A percentile compares a stretch with the other conserved stretches of the same genome.
Evolutionary conservation across 768 basidiomycete genomes (phyloP).

Genomic region (Lactarius hengduanensis): DNA sequence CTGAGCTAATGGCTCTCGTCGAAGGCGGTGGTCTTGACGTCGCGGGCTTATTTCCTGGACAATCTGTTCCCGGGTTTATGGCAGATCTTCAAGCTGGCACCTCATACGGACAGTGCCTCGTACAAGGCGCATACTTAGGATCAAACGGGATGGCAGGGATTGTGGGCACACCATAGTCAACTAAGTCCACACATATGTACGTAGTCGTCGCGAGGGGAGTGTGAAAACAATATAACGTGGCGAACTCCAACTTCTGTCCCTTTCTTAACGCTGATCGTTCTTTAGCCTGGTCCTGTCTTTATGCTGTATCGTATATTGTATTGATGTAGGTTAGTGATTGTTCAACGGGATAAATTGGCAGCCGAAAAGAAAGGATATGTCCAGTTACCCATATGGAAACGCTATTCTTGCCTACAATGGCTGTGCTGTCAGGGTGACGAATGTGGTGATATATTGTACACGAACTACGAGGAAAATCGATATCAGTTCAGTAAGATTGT

Average conservation of each 20-base stretch:
- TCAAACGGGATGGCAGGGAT: slow-evolving; percentile 6
- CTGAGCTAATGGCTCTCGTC: slow-evolving; percentile 24
- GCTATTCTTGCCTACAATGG: not conserved
- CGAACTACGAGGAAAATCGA: not conserved
- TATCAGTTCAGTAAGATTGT: not conserved
- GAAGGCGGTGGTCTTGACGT: slow-evolving; percentile 17
- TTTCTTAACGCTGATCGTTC: not conserved
- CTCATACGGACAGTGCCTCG: not conserved
- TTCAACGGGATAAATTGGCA: not conserved
- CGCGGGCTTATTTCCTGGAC: slow-evolving; percentile 4
- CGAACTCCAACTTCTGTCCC: not conserved
- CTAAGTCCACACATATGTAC: too few species aligned
- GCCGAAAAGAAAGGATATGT: not conserved
- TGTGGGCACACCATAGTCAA: not conserved
- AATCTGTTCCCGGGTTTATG: not conserved
- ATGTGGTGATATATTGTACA: not conserved
- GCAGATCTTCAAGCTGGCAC: not conserved
- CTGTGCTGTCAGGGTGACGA: not conserved
- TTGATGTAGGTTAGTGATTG: not conserved
- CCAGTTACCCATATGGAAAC: not conserved
- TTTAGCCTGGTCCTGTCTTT: not conserved
- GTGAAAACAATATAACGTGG: not conserved
- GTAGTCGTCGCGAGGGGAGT: too few species aligned
- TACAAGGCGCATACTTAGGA: slow-evolving; percentile 1
- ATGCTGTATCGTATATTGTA: slow-evolving; percentile 5